phyloP scores from a whole-genome alignment of 345 rosid genomes.

The Moringa oleifera region DNA sequence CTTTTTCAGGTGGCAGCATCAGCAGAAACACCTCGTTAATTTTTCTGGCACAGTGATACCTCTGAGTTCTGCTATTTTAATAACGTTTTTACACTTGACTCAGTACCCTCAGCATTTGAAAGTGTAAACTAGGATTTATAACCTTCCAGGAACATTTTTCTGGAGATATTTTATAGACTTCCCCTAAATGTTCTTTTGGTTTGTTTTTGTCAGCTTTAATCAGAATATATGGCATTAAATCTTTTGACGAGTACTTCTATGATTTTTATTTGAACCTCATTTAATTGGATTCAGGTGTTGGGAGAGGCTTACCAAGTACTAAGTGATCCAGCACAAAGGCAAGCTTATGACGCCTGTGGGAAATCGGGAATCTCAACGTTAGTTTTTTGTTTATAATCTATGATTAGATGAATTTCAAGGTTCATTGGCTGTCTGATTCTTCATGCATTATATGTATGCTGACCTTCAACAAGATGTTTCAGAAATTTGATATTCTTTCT shows the following conservation, averaged over 20 bases:
- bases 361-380: slow-evolving; percentile 95
- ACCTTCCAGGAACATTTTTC: not conserved
- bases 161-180: too few species aligned
- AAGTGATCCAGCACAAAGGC: slow-evolving; percentile 85
- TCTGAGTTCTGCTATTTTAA: not conserved
- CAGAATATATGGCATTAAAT: too few species aligned
- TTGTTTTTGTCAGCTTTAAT: too few species aligned
- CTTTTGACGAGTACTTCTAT: too few species aligned
- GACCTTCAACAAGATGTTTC: slow-evolving; percentile 8
- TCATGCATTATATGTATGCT: not conserved
- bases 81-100: not conserved
- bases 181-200: too few species aligned
- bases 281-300: slow-evolving; percentile 43
- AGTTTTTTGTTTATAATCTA: slow-evolving; percentile 35
- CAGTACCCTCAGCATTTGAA: not conserved
- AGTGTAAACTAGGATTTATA: not conserved
- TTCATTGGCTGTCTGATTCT: slow-evolving; percentile 3
- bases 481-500: slow-evolving; percentile 7
- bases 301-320: slow-evolving; percentile 98
- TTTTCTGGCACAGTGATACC: not conserved
- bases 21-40: too few species aligned
- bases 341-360: slow-evolving; percentile 89
- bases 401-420: slow-evolving; percentile 16
- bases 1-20: too few species aligned
- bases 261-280: too few species aligned